Evolutionary conservation across 1,284 basidiomycete species (phyloP).

Genomic region (Puccinia coronata): DNA sequence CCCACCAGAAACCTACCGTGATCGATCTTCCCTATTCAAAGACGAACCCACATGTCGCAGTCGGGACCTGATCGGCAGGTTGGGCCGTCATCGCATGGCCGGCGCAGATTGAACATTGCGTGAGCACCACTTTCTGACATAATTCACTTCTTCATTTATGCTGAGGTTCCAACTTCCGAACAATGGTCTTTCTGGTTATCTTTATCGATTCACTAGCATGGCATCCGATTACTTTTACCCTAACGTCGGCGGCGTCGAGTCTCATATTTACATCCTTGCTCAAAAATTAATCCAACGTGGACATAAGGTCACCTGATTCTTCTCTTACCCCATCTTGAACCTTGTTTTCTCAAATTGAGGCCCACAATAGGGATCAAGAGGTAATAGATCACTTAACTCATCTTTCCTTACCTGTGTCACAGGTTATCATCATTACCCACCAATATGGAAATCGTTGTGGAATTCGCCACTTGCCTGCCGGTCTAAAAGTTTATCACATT

Average conservation of each 20-base stretch:
- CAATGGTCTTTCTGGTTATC: conserved; percentile 1
- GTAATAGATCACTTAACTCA: background rate
- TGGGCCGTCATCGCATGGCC: too few relatives aligned
- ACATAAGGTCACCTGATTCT: conserved; percentile 71
- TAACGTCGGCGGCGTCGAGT: conserved; percentile 91
- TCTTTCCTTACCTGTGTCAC: background rate
- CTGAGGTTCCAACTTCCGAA: too few relatives aligned
- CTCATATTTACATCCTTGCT: conserved; percentile 89
- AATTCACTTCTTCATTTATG: too few relatives aligned
- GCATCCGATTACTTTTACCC: conserved; percentile 97
- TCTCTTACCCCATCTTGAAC: background rate
- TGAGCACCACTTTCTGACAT: background rate
- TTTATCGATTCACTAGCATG: conserved; percentile 67
- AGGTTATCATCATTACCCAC: conserved; percentile 95
- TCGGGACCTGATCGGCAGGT: background rate
- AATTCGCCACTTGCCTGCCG: conserved; percentile 78
- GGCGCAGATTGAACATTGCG: conserved; percentile 18
- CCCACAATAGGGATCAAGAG: too few relatives aligned
- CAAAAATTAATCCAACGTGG: conserved; percentile 78
- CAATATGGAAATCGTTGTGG: conserved; percentile 84
- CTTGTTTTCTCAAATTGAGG: too few relatives aligned
- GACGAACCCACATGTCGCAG: background rate
- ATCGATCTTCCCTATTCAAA: too few relatives aligned
- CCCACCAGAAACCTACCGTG: too few relatives aligned
- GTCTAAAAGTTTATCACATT: conserved; percentile 91